Evolutionary conservation across 2,329 filamentous ascomycete species (phyloP).

Genomic region (Chalara sp.): DNA sequence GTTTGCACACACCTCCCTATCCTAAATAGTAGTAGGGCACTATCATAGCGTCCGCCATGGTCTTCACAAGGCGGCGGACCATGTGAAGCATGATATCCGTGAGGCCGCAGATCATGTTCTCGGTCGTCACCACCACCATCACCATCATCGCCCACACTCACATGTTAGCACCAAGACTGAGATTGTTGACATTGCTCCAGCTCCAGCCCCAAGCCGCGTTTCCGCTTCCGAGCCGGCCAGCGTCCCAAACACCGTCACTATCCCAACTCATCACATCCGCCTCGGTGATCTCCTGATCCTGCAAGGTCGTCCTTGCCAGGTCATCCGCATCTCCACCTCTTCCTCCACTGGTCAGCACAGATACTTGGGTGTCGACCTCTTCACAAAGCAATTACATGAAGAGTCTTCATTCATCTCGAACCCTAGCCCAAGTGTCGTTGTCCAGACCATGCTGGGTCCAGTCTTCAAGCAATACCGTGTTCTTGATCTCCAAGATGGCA

Average conservation of each 20-base stretch:
- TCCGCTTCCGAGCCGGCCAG: constrained; percentile 16
- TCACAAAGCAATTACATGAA: constrained; percentile 99
- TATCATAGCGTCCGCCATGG: constrained; percentile 71
- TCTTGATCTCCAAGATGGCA: constrained; percentile 85
- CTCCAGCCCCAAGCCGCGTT: constrained; percentile 9
- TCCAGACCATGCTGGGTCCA: constrained; percentile 98
- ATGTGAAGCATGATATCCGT: constrained; percentile 53
- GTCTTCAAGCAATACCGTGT: constrained; percentile 99
- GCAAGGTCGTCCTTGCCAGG: constrained; percentile 98
- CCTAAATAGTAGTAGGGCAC: constrained; percentile 41
- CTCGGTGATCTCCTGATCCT: constrained; percentile 98
- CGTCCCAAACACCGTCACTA: constrained; percentile 80
- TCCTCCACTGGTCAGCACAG: constrained; percentile 98
- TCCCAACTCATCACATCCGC: constrained; percentile 99
- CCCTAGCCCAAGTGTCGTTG: constrained; percentile 90
- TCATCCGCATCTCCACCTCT: constrained; percentile 98
- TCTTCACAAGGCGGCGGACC: constrained; percentile 46
- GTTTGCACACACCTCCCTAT: constrained; percentile 10
- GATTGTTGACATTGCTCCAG: constrained; percentile 24
- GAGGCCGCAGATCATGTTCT: constrained; percentile 31
- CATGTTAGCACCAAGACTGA: constrained; percentile 3
- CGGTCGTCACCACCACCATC: constrained; percentile 34
- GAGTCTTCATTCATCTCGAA: constrained; percentile 97
- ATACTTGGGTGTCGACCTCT: constrained; percentile 98
- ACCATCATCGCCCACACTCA: constrained; percentile 27